Evolutionary conservation across 179 eudicot species (phyloP).

Genomic region (Drosera spatulata): DNA sequence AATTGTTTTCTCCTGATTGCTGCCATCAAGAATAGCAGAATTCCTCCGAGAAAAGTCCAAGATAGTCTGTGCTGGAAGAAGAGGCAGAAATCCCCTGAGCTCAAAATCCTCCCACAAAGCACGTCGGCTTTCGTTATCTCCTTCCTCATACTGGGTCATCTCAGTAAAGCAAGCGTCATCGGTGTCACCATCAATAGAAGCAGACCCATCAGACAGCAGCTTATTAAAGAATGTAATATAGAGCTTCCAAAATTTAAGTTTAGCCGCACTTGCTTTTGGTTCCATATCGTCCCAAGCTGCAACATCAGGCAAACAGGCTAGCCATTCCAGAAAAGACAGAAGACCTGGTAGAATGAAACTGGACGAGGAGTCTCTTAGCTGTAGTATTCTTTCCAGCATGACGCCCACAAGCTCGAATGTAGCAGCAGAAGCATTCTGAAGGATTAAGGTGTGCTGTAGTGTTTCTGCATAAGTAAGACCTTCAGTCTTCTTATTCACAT

Average conservation of each 20-base stretch:
- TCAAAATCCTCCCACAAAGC: slow-evolving; percentile 89
- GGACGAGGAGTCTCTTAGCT: slow-evolving; percentile 59
- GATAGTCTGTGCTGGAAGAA: slow-evolving; percentile 71
- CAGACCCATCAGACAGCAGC: slow-evolving; percentile 42
- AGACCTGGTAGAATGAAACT: slow-evolving; percentile 83
- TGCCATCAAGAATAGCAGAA: slow-evolving; percentile 45
- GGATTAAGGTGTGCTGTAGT: slow-evolving; percentile 63
- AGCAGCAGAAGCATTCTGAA: slow-evolving; percentile 65
- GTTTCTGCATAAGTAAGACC: slow-evolving; percentile 83
- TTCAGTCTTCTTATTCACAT: slow-evolving; percentile 64
- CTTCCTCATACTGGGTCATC: slow-evolving; percentile 78
- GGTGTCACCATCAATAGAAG: slow-evolving; percentile 33
- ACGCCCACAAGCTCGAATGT: slow-evolving; percentile 68
- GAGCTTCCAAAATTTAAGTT: slow-evolving; percentile 63
- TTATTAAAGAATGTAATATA: slow-evolving; percentile 57
- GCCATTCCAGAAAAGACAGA: slow-evolving; percentile 88
- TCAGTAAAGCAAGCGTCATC: slow-evolving; percentile 70
- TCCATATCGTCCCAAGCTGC: slow-evolving; percentile 49
- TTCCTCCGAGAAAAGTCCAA: slow-evolving; percentile 79
- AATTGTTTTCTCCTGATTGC: slow-evolving; percentile 48
- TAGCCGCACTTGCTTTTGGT: slow-evolving; percentile 52
- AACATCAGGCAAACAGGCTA: slow-evolving; percentile 71
- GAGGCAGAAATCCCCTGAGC: slow-evolving; percentile 83
- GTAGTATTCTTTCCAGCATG: slow-evolving; percentile 55
- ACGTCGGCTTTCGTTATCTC: slow-evolving; percentile 46